These are phyloP conservation scores for Debaryomycetaceae sp. DNA, from an alignment of 1,139 yeast species.

Conservation along the genomic window DNA sequence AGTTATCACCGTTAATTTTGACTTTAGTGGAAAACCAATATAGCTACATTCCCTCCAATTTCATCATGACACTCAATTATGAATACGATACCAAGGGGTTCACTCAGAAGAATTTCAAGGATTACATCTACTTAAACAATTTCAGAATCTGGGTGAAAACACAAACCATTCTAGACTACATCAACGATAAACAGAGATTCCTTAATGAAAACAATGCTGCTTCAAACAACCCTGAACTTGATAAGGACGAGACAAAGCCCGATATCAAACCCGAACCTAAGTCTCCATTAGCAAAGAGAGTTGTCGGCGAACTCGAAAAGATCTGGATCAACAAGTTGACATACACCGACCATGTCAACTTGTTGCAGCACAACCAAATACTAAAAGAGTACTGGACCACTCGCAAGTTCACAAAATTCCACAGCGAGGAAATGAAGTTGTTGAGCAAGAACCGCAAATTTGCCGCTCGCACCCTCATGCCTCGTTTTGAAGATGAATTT, in stretches of 20 bases:
- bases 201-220: conserved; percentile 10
- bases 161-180: conserved; percentile 23
- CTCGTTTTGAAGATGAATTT: conserved; percentile 5
- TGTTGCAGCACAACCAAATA: conserved; percentile 22
- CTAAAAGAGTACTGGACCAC: conserved; percentile 24
- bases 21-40: conserved; percentile 33
- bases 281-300: conserved; percentile 10
- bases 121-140: conserved; percentile 27
- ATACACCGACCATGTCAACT: conserved; percentile 25
- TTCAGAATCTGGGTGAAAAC: conserved; percentile 34
- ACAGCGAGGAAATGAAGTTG: conserved; percentile 22
- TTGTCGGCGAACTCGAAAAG: conserved; percentile 19
- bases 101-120: conserved; percentile 22
- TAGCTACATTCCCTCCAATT: conserved; percentile 32
- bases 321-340: conserved; percentile 19
- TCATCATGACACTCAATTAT: conserved; percentile 21
- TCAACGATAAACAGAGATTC: conserved; percentile 24
- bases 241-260: neutral
- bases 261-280: neutral
- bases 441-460: conserved; percentile 9
- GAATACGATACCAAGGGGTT: conserved; percentile 29
- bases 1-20: conserved; percentile 28
- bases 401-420: conserved; percentile 24
- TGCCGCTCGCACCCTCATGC: conserved; percentile 7
- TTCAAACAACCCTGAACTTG: conserved; percentile 1